Conservation (phyloP, 2,329 filamentous ascomycete genomes). For the Aspergillus fijiensis region DNA sequence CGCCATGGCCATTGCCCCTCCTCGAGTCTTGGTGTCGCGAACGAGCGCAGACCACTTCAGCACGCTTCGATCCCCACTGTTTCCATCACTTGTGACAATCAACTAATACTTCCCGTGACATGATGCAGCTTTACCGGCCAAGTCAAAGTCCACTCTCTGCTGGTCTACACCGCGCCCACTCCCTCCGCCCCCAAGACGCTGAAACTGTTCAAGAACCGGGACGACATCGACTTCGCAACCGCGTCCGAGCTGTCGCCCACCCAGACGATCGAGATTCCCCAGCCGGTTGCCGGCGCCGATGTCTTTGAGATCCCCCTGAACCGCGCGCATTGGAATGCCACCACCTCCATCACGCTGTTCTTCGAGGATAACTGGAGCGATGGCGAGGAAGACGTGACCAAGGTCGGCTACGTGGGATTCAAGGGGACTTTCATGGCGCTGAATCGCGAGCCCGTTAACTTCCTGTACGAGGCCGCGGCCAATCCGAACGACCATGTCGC, state of each 20-base stretch:
- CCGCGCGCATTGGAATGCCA: constrained; percentile 82
- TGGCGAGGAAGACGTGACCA: constrained; percentile 76
- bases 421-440: constrained; percentile 91
- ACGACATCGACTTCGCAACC: constrained; percentile 79
- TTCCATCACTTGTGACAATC: neutral
- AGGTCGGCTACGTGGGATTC: constrained; percentile 82
- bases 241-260: constrained; percentile 69
- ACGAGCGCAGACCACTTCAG: neutral
- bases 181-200: constrained; percentile 74
- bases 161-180: constrained; percentile 75
- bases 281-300: constrained; percentile 59
- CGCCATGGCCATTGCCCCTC: constrained; percentile 31
- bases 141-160: constrained; percentile 85
- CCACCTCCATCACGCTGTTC: constrained; percentile 80
- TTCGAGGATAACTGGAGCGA: constrained; percentile 86
- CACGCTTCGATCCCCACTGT: neutral
- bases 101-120: neutral
- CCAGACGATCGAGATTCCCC: constrained; percentile 74
- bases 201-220: constrained; percentile 82
- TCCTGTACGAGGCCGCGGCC: constrained; percentile 89
- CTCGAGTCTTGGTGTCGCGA: constrained; percentile 3
- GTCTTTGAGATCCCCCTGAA: constrained; percentile 86
- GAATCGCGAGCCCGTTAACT: constrained; percentile 77
- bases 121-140: constrained; percentile 78
- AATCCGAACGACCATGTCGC: constrained; percentile 80